phyloP scores from a whole-genome alignment of 2,329 filamentous ascomycete genomes.

The Colletotrichum simmondsii region DNA sequence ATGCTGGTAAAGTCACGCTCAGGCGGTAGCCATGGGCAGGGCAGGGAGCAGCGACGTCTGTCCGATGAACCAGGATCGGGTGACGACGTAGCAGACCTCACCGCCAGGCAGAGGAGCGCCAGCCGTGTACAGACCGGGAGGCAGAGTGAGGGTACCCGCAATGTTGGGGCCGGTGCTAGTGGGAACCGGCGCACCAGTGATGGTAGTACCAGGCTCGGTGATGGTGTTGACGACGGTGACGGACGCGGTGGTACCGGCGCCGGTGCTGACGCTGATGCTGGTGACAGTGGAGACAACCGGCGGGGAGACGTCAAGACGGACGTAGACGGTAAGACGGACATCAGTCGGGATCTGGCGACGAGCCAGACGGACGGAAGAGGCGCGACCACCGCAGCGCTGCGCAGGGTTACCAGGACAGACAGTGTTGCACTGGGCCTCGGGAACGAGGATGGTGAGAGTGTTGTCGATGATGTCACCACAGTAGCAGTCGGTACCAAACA shows the following conservation, averaged over 20 bases:
- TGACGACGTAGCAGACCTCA: slow-evolving; percentile 21
- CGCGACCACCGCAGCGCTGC: slow-evolving; percentile 41
- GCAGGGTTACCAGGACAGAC: slow-evolving; percentile 41
- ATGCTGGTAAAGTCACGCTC: slow-evolving; percentile 14
- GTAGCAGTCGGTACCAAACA: slow-evolving; percentile 42
- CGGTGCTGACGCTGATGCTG: slow-evolving; percentile 10
- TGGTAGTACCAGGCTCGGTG: neutral
- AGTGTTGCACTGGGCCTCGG: slow-evolving; percentile 38
- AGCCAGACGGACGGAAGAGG: neutral
- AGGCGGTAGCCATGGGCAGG: slow-evolving; percentile 7
- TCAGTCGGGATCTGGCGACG: slow-evolving; percentile 5
- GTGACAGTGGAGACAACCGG: neutral
- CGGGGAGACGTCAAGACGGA: slow-evolving; percentile 7
- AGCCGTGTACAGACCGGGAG: slow-evolving; percentile 25
- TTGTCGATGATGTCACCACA: slow-evolving; percentile 39
- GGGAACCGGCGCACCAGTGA: neutral
- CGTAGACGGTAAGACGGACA: slow-evolving; percentile 20
- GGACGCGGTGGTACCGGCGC: slow-evolving; percentile 4
- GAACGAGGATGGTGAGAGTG: slow-evolving; percentile 18
- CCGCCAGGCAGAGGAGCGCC: slow-evolving; percentile 7
- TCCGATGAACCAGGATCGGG: slow-evolving; percentile 22
- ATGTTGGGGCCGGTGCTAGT: neutral
- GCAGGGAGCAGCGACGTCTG: slow-evolving; percentile 17
- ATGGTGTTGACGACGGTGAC: slow-evolving; percentile 15
- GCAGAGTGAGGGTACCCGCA: slow-evolving; percentile 14